Base-by-base conservation (phyloP, 1,284 basidiomycete species). In the Rhodotorula sp. region DNA sequence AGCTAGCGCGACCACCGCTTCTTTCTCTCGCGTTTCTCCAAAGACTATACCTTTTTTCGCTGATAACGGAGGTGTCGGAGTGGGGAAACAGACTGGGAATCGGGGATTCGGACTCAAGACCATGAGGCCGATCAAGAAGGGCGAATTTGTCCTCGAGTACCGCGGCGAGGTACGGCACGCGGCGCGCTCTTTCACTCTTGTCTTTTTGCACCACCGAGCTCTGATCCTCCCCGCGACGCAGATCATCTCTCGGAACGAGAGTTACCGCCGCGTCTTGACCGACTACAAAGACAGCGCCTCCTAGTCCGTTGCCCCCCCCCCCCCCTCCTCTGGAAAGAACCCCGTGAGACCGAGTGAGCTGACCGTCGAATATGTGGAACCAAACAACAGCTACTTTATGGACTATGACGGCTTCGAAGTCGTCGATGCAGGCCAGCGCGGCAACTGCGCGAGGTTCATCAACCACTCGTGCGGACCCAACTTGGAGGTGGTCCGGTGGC, bases 81-180 rank as follows among this genome's bases (percentile, higher is more conserved):
- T 34, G 58, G 59, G 38, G 50, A 15, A 10, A 34, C 67, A 83
- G 82, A 83, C 82, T 26, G 83, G 83, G 0, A 69, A 80, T 23
- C 80, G 83, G 28, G 84, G 84, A 1, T 84, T 83, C 71, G 83
- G 83, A 0, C 75, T 84, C 31, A 78, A 82, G 54, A 80, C 83
- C 1, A 76, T 76, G 52, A 80, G 82, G 55, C 74, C 79, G 43
- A 82, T 84, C 67, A 73, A 78, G 34, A 77, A 79, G 64, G 83
- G 83, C 12, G 78, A 81, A 18, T 84, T 84, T 69, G 81, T 84
- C 15, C 81, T 81, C 56, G 83, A 84, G 72, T 84, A 84, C 66
- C 78, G 82, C 26, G 83, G 83, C 57, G 83, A 84, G 77, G 81
- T 81, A 62, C 72, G 76, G 72, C 48, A 5, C 14, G 19, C 45